Conservation (phyloP, 768 basidiomycete genomes). For the Austroboletus festivus region DNA sequence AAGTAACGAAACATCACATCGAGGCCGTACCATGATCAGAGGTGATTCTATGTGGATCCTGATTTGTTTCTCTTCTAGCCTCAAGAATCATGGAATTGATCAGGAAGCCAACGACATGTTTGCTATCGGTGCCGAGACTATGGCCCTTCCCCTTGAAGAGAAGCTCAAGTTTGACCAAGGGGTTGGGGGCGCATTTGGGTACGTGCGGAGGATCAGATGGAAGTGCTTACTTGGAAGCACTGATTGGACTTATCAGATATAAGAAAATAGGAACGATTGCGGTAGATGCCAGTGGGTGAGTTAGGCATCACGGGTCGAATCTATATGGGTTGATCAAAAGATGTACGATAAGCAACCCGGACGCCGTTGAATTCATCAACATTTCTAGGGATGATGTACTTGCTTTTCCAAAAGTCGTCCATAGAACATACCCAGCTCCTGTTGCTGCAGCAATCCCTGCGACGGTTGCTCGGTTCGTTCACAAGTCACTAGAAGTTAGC, state of each 20-base stretch:
- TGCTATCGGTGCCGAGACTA: conserved; percentile 39
- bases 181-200: conserved; percentile 41
- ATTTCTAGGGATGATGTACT: conserved; percentile 67
- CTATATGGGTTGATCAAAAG: neutral
- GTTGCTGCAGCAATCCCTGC: conserved; percentile 49
- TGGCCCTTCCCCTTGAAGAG: conserved; percentile 40
- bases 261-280: conserved; percentile 63
- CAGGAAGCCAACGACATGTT: conserved; percentile 39
- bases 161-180: conserved; percentile 44
- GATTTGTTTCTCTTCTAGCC: conserved; percentile 19
- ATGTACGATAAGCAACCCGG: conserved; percentile 33
- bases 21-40: neutral
- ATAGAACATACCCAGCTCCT: conserved; percentile 55
- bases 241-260: conserved; percentile 35
- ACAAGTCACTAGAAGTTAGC: conserved; percentile 56
- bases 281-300: conserved; percentile 53
- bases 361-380: conserved; percentile 63
- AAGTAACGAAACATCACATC: conserved; percentile 18
- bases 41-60: no score
- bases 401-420: conserved; percentile 50
- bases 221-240: neutral
- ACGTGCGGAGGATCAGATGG: neutral
- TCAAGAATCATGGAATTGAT: conserved; percentile 44
- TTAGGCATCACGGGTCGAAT: neutral
- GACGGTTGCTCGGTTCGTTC: conserved; percentile 52